These are phyloP conservation scores for Delitschia confertaspora DNA, from an alignment of 495 filamentous ascomycete genomes.

Conservation along the genomic window DNA sequence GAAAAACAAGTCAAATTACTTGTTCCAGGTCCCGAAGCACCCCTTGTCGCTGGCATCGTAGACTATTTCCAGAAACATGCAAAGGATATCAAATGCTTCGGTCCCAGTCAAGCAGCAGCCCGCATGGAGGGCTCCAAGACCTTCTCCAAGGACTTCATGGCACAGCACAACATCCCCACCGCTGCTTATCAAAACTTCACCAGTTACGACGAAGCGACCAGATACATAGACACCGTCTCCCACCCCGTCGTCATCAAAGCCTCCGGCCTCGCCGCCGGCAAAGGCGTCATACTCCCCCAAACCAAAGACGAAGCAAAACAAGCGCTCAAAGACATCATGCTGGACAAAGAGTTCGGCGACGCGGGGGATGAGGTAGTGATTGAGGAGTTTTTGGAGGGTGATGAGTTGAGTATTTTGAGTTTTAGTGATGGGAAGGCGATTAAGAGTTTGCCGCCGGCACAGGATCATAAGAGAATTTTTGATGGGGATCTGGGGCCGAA, in stretches of 20 bases:
- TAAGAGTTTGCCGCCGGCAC: slow-evolving; percentile 76
- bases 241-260: slow-evolving; percentile 88
- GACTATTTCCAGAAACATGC: slow-evolving; percentile 55
- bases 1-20: slow-evolving; percentile 71
- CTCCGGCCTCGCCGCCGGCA: slow-evolving; percentile 75
- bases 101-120: slow-evolving; percentile 77
- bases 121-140: slow-evolving; percentile 93
- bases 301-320: slow-evolving; percentile 72
- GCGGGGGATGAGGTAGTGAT: slow-evolving; percentile 93
- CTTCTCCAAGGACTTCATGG: slow-evolving; percentile 98
- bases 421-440: slow-evolving; percentile 88
- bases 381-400: slow-evolving; percentile 85
- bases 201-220: slow-evolving; percentile 64
- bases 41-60: slow-evolving; percentile 84
- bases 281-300: slow-evolving; percentile 81
- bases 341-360: slow-evolving; percentile 73
- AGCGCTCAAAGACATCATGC: slow-evolving; percentile 83
- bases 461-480: slow-evolving; percentile 91
- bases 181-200: slow-evolving; percentile 83
- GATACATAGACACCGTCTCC: slow-evolving; percentile 63
- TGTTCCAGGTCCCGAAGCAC: slow-evolving; percentile 85
- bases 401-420: slow-evolving; percentile 83
- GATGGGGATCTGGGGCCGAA: slow-evolving; percentile 90
- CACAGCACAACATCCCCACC: slow-evolving; percentile 79
- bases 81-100: slow-evolving; percentile 70